These are phyloP conservation scores for Paramecium tetraurelia DNA, from an alignment of 73 alveolate genomes.

Conservation along the genomic window DNA sequence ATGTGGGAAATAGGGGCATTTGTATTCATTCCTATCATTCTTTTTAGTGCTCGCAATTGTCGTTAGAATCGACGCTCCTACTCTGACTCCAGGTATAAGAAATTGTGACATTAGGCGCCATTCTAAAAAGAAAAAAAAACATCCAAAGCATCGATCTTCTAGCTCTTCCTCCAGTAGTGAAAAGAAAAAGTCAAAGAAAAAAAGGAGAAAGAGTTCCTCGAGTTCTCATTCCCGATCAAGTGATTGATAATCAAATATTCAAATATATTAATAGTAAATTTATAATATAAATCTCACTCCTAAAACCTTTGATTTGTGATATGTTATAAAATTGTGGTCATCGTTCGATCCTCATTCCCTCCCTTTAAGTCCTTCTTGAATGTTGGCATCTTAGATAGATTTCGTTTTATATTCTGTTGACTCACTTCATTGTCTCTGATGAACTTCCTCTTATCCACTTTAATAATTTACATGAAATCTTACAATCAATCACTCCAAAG, in stretches of 20 bases:
- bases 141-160: slow-evolving; percentile 39
- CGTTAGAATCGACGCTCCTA: slow-evolving; percentile 8
- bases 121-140: slow-evolving; percentile 27
- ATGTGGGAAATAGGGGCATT: slow-evolving; percentile 37
- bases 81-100: slow-evolving; percentile 44
- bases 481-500: slow-evolving; percentile 22
- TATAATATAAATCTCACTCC: not conserved
- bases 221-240: slow-evolving; percentile 33
- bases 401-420: not conserved
- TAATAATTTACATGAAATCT: not conserved
- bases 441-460: slow-evolving; percentile 34
- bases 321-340: slow-evolving; percentile 9
- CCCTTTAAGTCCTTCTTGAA: not conserved
- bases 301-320: not conserved
- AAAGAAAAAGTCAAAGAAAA: slow-evolving; percentile 32
- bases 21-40: not conserved
- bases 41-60: slow-evolving; percentile 29
- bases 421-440: not conserved
- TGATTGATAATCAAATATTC: slow-evolving; percentile 19
- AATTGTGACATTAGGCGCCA: slow-evolving; percentile 39
- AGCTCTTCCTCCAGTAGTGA: slow-evolving; percentile 45
- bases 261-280: not conserved
- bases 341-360: not conserved
- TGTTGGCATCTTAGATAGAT: slow-evolving; percentile 2
- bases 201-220: slow-evolving; percentile 19